Base-by-base conservation (phyloP, 2,329 filamentous ascomycete genomes). In the Alternaria ethzedia region DNA sequence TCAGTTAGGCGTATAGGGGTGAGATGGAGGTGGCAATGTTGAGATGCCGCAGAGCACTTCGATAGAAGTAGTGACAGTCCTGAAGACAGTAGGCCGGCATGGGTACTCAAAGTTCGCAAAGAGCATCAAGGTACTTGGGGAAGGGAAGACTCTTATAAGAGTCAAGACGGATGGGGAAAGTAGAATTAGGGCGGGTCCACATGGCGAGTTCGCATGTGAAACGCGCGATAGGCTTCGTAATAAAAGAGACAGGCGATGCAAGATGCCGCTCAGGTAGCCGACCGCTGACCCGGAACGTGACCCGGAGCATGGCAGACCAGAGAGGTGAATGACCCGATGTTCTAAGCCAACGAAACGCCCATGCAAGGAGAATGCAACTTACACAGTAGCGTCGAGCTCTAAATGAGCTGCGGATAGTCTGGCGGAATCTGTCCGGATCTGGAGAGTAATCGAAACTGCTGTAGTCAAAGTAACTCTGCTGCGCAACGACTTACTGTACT, bases 31-130 rank as follows among this genome's bases (percentile, higher is more conserved):
- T 96, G 82, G 89, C 87, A 74, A 97, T 89, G 77, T 91, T 95
- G 73, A 97, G 85, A 78, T 94, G 90, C 85, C 92, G 92, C 83
- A 97, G 84, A 78, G 92, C 91, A 81, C 90, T 96, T 85, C 92
- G 92, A 85, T 92, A 96, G 83, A 97, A 96, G 83, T 96, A 96
- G 80, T 96, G 93, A 77, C 92, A 96, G 82, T 96, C 91, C 86
- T 96, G 90, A 61, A 92, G 84, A 81, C 85, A 96, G 81, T 93
- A 95, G 74, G 86, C 82, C 85, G 91, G 91, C 92, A 96, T 96
- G 68, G 64, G 67, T 66, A 68, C 70, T 68, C 66, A 54, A 70
- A 57, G 59, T 71, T 66, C 28, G 64, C 66, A 65, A 64, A 70
- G 60, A 52, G 54, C 45, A 59, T 52, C 50, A 26, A 21, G 45